Conservation (phyloP, 805 yeast genomes). For the Ogataea chonburiensis region DNA sequence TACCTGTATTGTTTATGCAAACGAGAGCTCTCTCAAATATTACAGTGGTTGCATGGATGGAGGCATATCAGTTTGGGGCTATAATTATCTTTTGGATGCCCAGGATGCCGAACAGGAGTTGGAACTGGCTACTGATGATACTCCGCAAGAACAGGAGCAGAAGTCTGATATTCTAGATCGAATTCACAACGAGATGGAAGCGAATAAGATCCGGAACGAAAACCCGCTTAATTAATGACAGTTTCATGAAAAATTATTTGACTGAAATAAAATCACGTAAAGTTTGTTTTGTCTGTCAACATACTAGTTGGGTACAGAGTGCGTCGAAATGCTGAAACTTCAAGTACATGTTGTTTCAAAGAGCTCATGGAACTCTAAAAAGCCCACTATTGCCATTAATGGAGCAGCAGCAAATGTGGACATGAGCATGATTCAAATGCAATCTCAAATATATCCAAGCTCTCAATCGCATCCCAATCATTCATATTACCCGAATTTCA, state of each 20-base stretch:
- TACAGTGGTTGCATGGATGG: slow-evolving; percentile 70
- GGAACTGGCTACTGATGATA: slow-evolving; percentile 14
- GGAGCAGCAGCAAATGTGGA: slow-evolving; percentile 6
- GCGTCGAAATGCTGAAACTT: slow-evolving; percentile 25
- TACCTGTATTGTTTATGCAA: slow-evolving; percentile 51
- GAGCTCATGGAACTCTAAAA: slow-evolving; percentile 17
- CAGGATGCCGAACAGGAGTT: slow-evolving; percentile 11
- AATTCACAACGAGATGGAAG: slow-evolving; percentile 33
- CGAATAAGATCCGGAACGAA: slow-evolving; percentile 12
- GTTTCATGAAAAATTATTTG: slow-evolving; percentile 7
- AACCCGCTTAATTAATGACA: slow-evolving; percentile 10
- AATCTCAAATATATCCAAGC: slow-evolving; percentile 8
- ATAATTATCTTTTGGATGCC: slow-evolving; percentile 26
- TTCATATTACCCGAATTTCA: slow-evolving; percentile 17
- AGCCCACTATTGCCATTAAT: slow-evolving; percentile 3
- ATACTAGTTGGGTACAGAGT: background rate
- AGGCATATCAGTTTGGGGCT: slow-evolving; percentile 57
- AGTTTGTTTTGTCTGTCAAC: background rate
- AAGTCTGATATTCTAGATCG: slow-evolving; percentile 24
- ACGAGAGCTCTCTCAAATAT: slow-evolving; percentile 44
- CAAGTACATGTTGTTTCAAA: slow-evolving; percentile 31
- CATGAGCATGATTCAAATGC: slow-evolving; percentile 8
- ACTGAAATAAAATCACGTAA: slow-evolving; percentile 2
- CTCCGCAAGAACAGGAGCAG: background rate
- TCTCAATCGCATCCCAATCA: slow-evolving; percentile 9